phyloP scores from a whole-genome alignment of 441 rosid species.

The Theobroma grandiflorum region DNA sequence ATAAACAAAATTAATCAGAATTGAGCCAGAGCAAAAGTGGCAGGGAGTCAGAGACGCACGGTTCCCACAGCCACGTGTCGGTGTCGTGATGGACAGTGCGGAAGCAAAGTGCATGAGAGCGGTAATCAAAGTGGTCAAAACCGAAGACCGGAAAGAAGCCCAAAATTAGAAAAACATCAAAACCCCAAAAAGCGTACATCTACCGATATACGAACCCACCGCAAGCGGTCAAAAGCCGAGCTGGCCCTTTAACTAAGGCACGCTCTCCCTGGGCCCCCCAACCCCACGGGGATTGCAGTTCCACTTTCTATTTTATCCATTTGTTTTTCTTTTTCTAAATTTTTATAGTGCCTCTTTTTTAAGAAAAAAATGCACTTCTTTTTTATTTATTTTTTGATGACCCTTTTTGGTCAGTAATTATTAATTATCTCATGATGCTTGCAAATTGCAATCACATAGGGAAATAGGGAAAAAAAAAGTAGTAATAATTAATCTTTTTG shows the following conservation, averaged over 20 bases:
- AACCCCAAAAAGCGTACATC: background rate
- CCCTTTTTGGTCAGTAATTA: too few species aligned
- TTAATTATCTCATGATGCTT: background rate
- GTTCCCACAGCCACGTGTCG: constrained; percentile 28
- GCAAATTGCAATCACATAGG: background rate
- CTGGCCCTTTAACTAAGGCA: constrained; percentile 27
- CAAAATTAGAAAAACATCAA: background rate
- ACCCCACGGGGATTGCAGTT: background rate
- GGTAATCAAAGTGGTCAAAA: constrained; percentile 31
- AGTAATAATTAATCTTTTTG: too few species aligned
- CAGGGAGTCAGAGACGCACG: background rate
- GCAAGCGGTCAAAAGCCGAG: constrained; percentile 26
- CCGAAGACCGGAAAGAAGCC: background rate
- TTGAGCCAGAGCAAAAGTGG: background rate
- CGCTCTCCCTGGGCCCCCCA: background rate
- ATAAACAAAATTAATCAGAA: background rate
- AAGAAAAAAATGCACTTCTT: background rate
- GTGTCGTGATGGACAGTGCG: background rate
- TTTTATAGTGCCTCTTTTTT: too few species aligned
- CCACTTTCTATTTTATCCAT: background rate
- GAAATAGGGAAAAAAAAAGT: background rate
- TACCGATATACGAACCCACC: background rate
- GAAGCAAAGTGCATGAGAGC: background rate
- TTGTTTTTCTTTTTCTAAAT: background rate
- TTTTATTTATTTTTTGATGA: too few species aligned